phyloP scores from a whole-genome alignment of 495 filamentous ascomycete species.

The Pseudomonodictys pantanalensis region DNA sequence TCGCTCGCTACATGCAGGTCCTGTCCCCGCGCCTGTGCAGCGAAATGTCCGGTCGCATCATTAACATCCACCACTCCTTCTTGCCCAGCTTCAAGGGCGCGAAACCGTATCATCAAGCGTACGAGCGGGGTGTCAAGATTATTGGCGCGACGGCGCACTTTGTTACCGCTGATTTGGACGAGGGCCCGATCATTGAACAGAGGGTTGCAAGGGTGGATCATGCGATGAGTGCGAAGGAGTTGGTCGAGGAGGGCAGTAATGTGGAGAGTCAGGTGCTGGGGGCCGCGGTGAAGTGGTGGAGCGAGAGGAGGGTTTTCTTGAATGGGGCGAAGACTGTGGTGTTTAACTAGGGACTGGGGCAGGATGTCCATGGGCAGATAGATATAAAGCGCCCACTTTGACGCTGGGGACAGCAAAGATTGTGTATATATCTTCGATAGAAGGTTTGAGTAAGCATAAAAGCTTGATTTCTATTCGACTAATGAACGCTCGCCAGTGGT shows the following conservation, averaged over 20 bases:
- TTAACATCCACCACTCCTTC: slow-evolving; percentile 83
- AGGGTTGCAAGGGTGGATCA: slow-evolving; percentile 67
- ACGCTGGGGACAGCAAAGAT: background rate
- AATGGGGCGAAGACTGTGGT: slow-evolving; percentile 74
- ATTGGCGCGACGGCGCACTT: slow-evolving; percentile 76
- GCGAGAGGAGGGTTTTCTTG: slow-evolving; percentile 66
- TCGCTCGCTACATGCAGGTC: slow-evolving; percentile 85
- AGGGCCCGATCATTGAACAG: slow-evolving; percentile 79
- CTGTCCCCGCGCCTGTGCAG: slow-evolving; percentile 65
- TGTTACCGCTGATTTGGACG: slow-evolving; percentile 71
- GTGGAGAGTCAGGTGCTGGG: slow-evolving; percentile 72
- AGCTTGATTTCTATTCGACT: too few species aligned
- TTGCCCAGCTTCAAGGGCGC: slow-evolving; percentile 76
- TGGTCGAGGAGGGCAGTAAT: slow-evolving; percentile 70
- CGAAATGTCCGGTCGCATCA: slow-evolving; percentile 70
- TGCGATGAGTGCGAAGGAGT: slow-evolving; percentile 63
- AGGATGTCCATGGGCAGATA: background rate
- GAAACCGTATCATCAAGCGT: slow-evolving; percentile 78
- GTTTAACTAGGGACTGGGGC: slow-evolving; percentile 49
- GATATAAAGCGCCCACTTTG: background rate
- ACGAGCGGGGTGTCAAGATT: slow-evolving; percentile 75
- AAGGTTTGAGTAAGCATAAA: too few species aligned
- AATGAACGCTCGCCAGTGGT: too few species aligned
- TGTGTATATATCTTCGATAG: background rate
- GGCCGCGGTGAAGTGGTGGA: slow-evolving; percentile 69